Evolutionary conservation across 345 rosid species (phyloP).

Genomic region (Eucalyptus guilfoylei): DNA sequence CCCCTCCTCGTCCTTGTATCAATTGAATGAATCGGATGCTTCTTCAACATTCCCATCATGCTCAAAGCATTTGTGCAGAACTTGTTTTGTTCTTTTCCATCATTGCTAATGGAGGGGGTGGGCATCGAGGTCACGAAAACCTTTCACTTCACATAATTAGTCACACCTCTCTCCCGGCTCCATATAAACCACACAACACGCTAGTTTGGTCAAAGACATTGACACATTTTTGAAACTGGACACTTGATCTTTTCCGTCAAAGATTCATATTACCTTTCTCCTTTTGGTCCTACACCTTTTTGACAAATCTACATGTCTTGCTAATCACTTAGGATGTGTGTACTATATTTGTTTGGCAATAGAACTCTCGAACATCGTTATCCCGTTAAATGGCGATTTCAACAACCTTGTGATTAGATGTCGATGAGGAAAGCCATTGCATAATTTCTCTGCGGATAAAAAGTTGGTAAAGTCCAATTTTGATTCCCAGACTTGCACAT

Average conservation of each 20-base stretch:
- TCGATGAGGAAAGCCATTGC: not conserved
- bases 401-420: not conserved
- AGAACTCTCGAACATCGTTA: not conserved
- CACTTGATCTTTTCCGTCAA: not conserved
- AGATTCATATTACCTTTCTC: not conserved
- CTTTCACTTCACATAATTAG: not conserved
- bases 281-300: not conserved
- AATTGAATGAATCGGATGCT: not conserved
- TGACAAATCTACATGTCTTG: not conserved
- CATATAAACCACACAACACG: not conserved
- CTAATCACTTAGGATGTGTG: not conserved
- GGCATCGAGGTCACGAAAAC: not conserved
- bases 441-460: not conserved
- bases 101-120: not conserved
- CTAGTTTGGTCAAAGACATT: not conserved
- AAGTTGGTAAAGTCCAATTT: not conserved
- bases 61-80: not conserved
- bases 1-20: not conserved
- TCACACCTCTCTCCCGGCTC: not conserved
- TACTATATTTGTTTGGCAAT: not conserved
- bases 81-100: not conserved
- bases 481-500: not conserved
- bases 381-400: not conserved
- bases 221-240: not conserved
- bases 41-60: not conserved